A percentile compares a stretch with the other conserved stretches of the same genome.
These are phyloP conservation scores for Fusarium azukiicola DNA, from an alignment of 2,329 filamentous ascomycete genomes.

Conservation along the genomic window DNA sequence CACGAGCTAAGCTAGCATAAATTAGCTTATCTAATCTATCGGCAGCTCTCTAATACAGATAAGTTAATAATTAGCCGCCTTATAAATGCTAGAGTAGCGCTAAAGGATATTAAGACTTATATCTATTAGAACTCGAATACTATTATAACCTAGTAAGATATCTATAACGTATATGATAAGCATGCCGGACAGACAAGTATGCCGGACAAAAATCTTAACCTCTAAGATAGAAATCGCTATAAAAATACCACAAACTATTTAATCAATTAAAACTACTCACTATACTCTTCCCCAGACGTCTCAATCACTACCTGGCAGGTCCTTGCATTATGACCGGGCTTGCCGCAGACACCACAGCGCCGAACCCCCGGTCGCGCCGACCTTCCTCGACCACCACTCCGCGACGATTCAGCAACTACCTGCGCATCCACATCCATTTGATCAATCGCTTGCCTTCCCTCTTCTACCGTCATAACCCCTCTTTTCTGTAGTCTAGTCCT, in stretches of 20 bases:
- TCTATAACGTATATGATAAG: no score
- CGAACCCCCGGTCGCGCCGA: neutral
- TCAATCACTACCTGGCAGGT: conserved; percentile 20
- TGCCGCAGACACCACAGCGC: conserved; percentile 16
- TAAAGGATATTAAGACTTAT: no score
- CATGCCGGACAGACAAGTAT: no score
- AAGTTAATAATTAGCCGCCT: no score
- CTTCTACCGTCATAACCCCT: neutral
- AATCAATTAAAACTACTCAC: conserved; percentile 23
- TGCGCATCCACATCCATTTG: conserved; percentile 9
- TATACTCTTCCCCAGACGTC: conserved; percentile 22
- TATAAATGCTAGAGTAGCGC: no score
- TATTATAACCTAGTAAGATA: no score
- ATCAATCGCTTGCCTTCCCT: neutral
- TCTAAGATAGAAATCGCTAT: neutral
- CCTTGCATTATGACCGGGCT: conserved; percentile 23
- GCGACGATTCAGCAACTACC: neutral
- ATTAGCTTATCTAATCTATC: no score
- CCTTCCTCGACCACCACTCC: conserved; percentile 6
- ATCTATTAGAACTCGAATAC: no score
- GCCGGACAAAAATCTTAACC: no score
- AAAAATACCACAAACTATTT: conserved; percentile 2
- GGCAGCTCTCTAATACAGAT: no score
- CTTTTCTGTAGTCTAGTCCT: neutral
- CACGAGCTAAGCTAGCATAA: no score